Conservation (phyloP, 192 early-diverging fungal genomes). For the Spizellomyces punctatus region DNA sequence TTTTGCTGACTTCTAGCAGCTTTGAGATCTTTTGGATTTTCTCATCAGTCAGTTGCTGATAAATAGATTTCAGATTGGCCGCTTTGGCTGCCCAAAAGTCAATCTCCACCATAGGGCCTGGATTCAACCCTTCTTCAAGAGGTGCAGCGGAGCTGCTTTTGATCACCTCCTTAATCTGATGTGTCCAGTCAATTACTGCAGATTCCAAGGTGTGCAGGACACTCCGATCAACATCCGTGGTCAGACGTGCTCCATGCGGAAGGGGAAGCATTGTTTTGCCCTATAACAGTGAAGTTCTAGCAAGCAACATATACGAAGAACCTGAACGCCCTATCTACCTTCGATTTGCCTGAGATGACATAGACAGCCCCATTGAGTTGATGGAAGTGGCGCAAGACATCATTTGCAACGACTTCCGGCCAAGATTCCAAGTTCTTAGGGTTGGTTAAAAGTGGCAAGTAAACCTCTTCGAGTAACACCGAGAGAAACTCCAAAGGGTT, state of each 20-base stretch:
- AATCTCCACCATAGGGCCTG: conserved; percentile 66
- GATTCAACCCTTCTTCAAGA: conserved; percentile 64
- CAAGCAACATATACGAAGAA: background rate
- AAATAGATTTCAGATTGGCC: conserved; percentile 63
- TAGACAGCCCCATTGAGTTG: conserved; percentile 65
- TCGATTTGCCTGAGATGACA: conserved; percentile 66
- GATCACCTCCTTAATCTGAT: conserved; percentile 70
- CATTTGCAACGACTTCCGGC: conserved; percentile 69
- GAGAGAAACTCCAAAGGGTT: conserved; percentile 66
- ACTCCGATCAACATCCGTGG: conserved; percentile 50
- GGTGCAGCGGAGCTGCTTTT: conserved; percentile 61
- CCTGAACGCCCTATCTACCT: conserved; percentile 39
- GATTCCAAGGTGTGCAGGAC: conserved; percentile 65
- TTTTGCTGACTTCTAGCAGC: conserved; percentile 57
- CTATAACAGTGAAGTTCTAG: conserved; percentile 24
- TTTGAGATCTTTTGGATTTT: conserved; percentile 65
- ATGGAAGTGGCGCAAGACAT: conserved; percentile 68
- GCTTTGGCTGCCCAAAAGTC: conserved; percentile 73
- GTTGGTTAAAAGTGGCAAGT: conserved; percentile 64
- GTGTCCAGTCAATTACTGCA: conserved; percentile 71
- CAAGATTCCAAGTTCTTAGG: conserved; percentile 66
- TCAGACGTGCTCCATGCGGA: conserved; percentile 59
- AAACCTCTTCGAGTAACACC: conserved; percentile 62
- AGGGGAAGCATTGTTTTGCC: conserved; percentile 70
- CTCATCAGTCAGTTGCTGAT: conserved; percentile 64